Conservation (phyloP, 208 protist genomes). For the Trypanosoma mega region DNA sequence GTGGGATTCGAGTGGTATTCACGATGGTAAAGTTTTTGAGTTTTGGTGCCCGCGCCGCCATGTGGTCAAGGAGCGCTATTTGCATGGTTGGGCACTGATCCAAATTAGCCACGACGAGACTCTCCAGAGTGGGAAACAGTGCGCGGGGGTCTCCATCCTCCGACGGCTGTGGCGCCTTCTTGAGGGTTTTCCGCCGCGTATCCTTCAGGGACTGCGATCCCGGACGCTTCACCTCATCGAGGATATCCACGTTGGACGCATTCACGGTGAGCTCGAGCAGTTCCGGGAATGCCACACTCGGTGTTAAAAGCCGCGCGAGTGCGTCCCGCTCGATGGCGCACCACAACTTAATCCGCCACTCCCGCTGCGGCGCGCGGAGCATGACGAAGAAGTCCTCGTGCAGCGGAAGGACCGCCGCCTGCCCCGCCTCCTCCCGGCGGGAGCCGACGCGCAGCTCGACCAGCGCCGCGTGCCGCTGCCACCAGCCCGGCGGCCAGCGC, state of each 20-base stretch:
- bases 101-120: constrained; percentile 65
- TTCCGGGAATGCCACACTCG: constrained; percentile 29
- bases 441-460: constrained; percentile 57
- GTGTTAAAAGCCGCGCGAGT: constrained; percentile 36
- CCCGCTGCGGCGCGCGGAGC: constrained; percentile 30
- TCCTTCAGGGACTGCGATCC: constrained; percentile 6
- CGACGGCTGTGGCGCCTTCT: not conserved
- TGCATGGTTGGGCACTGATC: constrained; percentile 33
- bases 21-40: constrained; percentile 63
- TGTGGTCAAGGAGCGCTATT: constrained; percentile 37
- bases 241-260: constrained; percentile 34
- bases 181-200: constrained; percentile 18
- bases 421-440: constrained; percentile 29
- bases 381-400: constrained; percentile 57
- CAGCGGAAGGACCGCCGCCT: constrained; percentile 12
- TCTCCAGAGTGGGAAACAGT: constrained; percentile 43
- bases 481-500: constrained; percentile 76
- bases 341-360: constrained; percentile 80
- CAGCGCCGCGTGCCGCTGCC: constrained; percentile 53
- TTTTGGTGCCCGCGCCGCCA: constrained; percentile 44
- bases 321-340: constrained; percentile 38
- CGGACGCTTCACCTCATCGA: constrained; percentile 22
- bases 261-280: constrained; percentile 73
- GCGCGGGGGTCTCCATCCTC: constrained; percentile 26
- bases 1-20: constrained; percentile 46